phyloP scores from a whole-genome alignment of 1,139 yeast genomes.

The Lodderomyces theae region DNA sequence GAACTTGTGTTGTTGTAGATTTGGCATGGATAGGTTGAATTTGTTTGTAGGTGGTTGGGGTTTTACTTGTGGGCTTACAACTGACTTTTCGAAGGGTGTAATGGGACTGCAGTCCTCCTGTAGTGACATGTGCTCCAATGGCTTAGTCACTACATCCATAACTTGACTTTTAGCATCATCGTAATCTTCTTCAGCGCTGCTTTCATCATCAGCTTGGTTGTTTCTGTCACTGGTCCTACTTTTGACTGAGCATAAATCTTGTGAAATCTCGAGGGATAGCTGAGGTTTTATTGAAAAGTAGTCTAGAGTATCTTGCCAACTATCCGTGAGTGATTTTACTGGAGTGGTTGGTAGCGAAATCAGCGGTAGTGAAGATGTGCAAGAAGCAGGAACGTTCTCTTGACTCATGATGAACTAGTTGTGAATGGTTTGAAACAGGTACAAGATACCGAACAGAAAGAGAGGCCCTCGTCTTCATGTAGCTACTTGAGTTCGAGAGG shows the following conservation, averaged over 20 bases:
- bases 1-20: conserved; percentile 26
- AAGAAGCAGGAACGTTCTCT: too few relatives aligned
- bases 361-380: conserved; percentile 1
- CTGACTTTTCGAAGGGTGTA: conserved; percentile 10
- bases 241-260: not conserved
- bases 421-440: too few relatives aligned
- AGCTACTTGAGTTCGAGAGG: too few relatives aligned
- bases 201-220: not conserved
- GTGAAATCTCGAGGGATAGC: conserved; percentile 12
- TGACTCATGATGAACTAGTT: too few relatives aligned
- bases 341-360: conserved; percentile 6
- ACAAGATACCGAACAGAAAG: too few relatives aligned
- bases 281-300: conserved; percentile 15
- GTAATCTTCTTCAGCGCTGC: conserved; percentile 3
- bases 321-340: not conserved
- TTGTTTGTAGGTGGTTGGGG: not conserved
- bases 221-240: not conserved
- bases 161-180: conserved; percentile 5
- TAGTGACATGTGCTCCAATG: conserved; percentile 8
- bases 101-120: conserved; percentile 12
- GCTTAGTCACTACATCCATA: conserved; percentile 2
- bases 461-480: too few relatives aligned
- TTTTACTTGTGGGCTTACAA: not conserved
- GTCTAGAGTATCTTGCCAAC: conserved; percentile 7
- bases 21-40: conserved; percentile 18